Percentiles rank a stretch among this genome's conserved stretches.
Conservation (phyloP, 345 rosid species). For the Cardamine occulta region DNA sequence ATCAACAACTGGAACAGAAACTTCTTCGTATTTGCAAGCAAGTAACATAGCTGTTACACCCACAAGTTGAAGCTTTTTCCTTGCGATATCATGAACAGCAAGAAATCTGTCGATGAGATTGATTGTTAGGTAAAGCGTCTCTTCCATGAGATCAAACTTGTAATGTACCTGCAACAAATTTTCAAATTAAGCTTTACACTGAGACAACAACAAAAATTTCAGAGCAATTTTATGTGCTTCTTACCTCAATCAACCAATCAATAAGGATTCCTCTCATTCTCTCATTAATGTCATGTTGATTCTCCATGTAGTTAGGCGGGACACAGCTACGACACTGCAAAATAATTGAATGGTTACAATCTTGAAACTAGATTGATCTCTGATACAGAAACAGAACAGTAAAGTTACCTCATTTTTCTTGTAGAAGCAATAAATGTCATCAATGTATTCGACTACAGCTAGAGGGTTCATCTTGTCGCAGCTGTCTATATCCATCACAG, state of each 20-base stretch:
- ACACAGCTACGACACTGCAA: constrained; percentile 63
- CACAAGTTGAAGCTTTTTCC: constrained; percentile 95
- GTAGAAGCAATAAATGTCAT: constrained; percentile 69
- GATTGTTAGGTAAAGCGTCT: constrained; percentile 86
- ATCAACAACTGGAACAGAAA: constrained; percentile 91
- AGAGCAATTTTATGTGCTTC: not conserved
- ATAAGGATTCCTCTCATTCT: constrained; percentile 93
- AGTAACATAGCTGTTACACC: constrained; percentile 96
- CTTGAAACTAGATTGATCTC: not conserved
- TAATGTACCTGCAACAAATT: constrained; percentile 74
- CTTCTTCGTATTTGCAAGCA: constrained; percentile 98
- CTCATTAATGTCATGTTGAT: constrained; percentile 76
- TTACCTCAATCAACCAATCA: constrained; percentile 96
- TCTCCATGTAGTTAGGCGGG: constrained; percentile 71
- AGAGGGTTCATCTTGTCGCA: constrained; percentile 71
- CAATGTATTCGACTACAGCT: constrained; percentile 82
- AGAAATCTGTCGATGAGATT: constrained; percentile 92
- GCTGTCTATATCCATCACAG: constrained; percentile 69
- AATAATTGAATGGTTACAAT: not conserved
- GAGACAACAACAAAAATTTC: not conserved
- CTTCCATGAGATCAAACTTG: constrained; percentile 98
- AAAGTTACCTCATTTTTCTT: constrained; percentile 72
- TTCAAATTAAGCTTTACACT: not conserved
- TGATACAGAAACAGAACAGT: constrained; percentile 9
- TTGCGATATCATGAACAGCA: constrained; percentile 56